These are phyloP conservation scores for Trichoderma reesei DNA, from an alignment of 495 filamentous ascomycete genomes.

Conservation along the genomic window DNA sequence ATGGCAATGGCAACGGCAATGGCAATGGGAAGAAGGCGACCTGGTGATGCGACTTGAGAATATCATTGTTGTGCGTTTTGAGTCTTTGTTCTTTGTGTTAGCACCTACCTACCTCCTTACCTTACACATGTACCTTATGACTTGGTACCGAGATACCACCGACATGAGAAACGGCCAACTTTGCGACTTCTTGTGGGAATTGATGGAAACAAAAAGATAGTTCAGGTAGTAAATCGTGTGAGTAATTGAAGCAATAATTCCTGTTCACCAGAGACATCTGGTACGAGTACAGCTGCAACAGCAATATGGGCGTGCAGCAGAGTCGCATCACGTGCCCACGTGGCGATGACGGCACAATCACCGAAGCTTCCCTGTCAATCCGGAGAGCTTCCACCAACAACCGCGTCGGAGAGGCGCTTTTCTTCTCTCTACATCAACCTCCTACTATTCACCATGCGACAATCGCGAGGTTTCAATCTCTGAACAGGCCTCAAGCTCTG, in stretches of 20 bases:
- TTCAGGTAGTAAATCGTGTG: too few relatives aligned
- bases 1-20: not conserved
- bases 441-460: not conserved
- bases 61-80: too few relatives aligned
- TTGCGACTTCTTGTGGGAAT: not conserved
- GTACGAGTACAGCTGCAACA: too few relatives aligned
- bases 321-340: not conserved
- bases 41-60: not conserved
- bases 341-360: constrained; percentile 1
- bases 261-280: too few relatives aligned
- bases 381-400: not conserved
- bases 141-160: not conserved
- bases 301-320: too few relatives aligned
- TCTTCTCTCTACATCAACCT: not conserved
- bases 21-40: constrained; percentile 9
- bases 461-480: not conserved
- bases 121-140: not conserved
- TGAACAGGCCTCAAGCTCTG: not conserved
- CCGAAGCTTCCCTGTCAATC: not conserved
- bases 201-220: too few relatives aligned
- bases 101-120: too few relatives aligned
- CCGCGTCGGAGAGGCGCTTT: not conserved
- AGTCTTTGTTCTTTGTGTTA: too few relatives aligned
- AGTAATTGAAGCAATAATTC: too few relatives aligned
- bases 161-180: not conserved